phyloP scores from a whole-genome alignment of 2,329 filamentous ascomycete genomes.

The Alternaria burnsii region DNA sequence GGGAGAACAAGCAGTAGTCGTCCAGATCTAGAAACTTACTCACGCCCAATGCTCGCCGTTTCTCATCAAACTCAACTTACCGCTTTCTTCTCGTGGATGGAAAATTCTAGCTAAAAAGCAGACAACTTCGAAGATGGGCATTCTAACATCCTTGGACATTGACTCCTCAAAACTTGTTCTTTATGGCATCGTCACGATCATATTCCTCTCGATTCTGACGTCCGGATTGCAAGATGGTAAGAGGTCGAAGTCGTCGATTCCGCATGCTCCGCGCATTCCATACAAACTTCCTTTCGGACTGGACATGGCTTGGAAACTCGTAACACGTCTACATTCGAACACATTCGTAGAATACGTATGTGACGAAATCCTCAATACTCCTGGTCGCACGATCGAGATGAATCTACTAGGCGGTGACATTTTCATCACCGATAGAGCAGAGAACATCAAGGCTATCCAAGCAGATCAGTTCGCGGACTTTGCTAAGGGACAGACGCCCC shows the following conservation, averaged over 20 bases:
- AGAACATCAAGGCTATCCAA: conserved; percentile 19
- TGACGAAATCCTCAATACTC: conserved; percentile 10
- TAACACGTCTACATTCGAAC: conserved; percentile 9
- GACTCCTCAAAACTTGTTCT: neutral
- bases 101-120: neutral
- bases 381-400: conserved; percentile 16
- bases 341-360: conserved; percentile 16
- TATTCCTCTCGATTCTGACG: neutral
- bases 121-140: neutral
- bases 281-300: conserved; percentile 11
- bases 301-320: conserved; percentile 16
- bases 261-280: conserved; percentile 11
- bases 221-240: conserved; percentile 1
- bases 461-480: conserved; percentile 14
- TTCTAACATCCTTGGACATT: conserved; percentile 1
- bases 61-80: neutral
- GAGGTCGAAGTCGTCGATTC: neutral
- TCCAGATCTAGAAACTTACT: neutral
- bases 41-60: neutral
- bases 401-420: conserved; percentile 14
- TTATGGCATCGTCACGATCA: neutral
- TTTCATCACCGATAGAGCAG: conserved; percentile 16
- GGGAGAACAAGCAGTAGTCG: neutral
- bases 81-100: neutral
- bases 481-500: conserved; percentile 13